Base-by-base conservation (phyloP, 176 grass and related monocot species). In the Otatea glauca region DNA sequence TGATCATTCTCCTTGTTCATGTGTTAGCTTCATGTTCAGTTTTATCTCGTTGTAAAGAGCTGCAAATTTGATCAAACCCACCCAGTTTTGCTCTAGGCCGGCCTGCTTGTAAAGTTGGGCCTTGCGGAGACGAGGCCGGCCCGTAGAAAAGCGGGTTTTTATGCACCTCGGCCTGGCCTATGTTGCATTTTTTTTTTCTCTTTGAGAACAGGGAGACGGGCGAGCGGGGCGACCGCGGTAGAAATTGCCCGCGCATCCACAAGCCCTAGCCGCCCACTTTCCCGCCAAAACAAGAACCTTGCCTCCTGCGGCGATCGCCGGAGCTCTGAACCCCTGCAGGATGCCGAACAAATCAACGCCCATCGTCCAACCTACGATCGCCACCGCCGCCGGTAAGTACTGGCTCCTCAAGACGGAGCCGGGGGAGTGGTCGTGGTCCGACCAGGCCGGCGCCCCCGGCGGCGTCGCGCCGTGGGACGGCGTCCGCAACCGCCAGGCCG, bases 401-500 rank as follows among this genome's bases (percentile, higher is more conserved):
- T 98, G 93, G 93, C 73, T 98, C 16, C 83, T 98, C 32, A 98
- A 93, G 93, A 92, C 89, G 61, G 96, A 95, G 75, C 96, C 91
- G 6, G 72, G 81, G 10, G 91, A 98, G 76, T 98, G 96, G 96
- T 98, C 96, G 21, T 95, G 96, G 96, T 87, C 92, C 48, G 83
- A 95, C 81, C 96, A 98, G 93, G 87, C 58, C 20, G 13, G 39
- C 6, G 88, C 88, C 24, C 45, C 75, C 18, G 87, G 92, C 11
- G 91, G 95, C 66, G 59, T 91, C 8, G 90, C 84, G 51, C 85
- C 85, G 86, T 98, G 95, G 95, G 95, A 98, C 73, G 92, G 91
- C 85, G 91, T 98, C 21, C 85, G 89, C 37, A 98, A 95, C 75
- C 89, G 80, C 60, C 92, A 98, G 85, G 92, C 96, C 54, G 39